Evolutionary conservation across 257 asterid species (phyloP).

Genomic region (Linaria vulgaris): DNA sequence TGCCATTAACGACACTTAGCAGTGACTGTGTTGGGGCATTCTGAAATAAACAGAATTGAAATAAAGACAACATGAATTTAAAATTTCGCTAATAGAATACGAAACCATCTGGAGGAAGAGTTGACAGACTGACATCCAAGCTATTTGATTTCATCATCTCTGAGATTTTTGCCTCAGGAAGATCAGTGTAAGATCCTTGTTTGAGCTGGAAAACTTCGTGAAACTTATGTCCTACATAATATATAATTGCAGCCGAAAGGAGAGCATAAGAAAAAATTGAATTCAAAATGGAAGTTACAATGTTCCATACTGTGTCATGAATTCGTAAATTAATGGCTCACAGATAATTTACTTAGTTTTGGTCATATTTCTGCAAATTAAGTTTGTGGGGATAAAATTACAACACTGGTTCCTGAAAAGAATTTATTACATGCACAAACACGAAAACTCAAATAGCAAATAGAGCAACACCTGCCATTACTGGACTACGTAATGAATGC

Average conservation of each 20-base stretch:
- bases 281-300: no score
- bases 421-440: neutral
- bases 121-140: conserved; percentile 65
- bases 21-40: conserved; percentile 97
- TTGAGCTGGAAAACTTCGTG: conserved; percentile 85
- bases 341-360: no score
- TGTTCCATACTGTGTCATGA: no score
- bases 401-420: neutral
- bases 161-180: conserved; percentile 69
- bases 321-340: no score
- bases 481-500: conserved; percentile 51
- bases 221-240: conserved; percentile 62
- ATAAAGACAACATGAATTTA: conserved; percentile 7
- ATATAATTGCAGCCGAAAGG: conserved; percentile 45
- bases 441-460: neutral
- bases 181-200: conserved; percentile 72
- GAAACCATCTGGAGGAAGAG: neutral
- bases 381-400: neutral
- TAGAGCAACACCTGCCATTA: conserved; percentile 44
- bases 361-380: neutral
- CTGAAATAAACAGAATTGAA: conserved; percentile 40
- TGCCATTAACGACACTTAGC: conserved; percentile 70
- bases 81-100: neutral
- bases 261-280: conserved; percentile 37
- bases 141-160: conserved; percentile 92